A percentile compares a stretch with the other conserved stretches of the same genome.
These are phyloP conservation scores for Nakazawaea populi DNA, from an alignment of 805 yeast species.

Conservation along the genomic window DNA sequence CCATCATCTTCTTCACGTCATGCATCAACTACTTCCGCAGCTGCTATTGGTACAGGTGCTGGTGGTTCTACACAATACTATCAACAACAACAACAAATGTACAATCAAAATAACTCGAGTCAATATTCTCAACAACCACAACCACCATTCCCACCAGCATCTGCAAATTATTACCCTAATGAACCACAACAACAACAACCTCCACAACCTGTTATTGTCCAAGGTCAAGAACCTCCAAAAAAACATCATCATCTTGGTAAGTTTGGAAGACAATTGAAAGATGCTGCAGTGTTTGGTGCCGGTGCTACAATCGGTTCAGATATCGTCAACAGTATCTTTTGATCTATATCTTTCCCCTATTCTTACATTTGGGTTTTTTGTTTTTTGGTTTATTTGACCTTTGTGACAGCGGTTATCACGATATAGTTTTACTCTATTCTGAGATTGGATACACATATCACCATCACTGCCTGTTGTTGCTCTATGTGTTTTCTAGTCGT, in stretches of 20 bases:
- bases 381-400: too few species aligned
- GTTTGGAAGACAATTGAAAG: conserved; percentile 77
- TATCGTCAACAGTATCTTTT: conserved; percentile 67
- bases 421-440: too few species aligned
- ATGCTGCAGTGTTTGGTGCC: conserved; percentile 94
- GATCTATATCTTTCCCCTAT: conserved; percentile 15
- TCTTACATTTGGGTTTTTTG: too few species aligned
- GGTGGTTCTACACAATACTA: not conserved
- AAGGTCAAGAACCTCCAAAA: conserved; percentile 24
- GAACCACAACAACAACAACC: conserved; percentile 12
- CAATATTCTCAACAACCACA: conserved; percentile 15
- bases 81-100: conserved; percentile 13
- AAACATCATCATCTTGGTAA: conserved; percentile 40
- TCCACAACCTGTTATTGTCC: conserved; percentile 18
- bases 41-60: not conserved
- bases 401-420: too few species aligned
- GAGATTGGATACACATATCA: too few species aligned
- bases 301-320: conserved; percentile 93
- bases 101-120: not conserved
- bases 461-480: too few species aligned
- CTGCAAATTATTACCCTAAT: conserved; percentile 38
- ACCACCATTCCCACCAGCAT: conserved; percentile 48
- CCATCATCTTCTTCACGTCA: conserved; percentile 18
- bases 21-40: conserved; percentile 13
- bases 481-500: too few species aligned